Conservation (phyloP, 177 flowering plant species). For the Vitis hybrid region DNA sequence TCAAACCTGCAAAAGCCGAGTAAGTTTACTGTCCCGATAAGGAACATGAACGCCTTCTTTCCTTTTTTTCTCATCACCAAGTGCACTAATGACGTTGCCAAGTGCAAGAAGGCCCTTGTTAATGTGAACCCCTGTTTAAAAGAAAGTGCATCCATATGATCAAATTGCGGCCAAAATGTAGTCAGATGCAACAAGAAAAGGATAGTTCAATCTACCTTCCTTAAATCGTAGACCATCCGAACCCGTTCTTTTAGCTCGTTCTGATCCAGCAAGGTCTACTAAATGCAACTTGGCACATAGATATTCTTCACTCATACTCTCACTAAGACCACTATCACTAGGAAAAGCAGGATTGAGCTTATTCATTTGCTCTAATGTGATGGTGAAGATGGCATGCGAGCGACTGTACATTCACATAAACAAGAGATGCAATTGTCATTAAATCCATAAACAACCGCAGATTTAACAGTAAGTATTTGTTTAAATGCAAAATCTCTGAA, state of each 20-base stretch:
- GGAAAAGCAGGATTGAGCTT: conserved; percentile 39
- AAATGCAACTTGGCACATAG: conserved; percentile 93
- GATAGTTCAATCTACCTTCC: conserved; percentile 61
- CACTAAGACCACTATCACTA: conserved; percentile 46
- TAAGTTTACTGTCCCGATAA: conserved; percentile 97
- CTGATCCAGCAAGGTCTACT: conserved; percentile 99
- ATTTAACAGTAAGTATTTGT: background rate
- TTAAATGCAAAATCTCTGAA: background rate
- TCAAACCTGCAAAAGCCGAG: conserved; percentile 94
- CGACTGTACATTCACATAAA: conserved; percentile 52
- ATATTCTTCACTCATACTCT: conserved; percentile 75
- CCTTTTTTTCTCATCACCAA: conserved; percentile 97
- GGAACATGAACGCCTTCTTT: conserved; percentile 97
- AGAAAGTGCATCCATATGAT: background rate
- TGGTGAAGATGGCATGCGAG: conserved; percentile 99
- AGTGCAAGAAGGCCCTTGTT: conserved; percentile 98
- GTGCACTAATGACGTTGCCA: conserved; percentile 99
- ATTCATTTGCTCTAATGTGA: conserved; percentile 93
- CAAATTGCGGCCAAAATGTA: background rate
- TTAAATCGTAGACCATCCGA: conserved; percentile 99
- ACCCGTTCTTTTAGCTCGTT: conserved; percentile 97
- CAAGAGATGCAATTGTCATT: conserved; percentile 2
- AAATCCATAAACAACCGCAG: conserved; percentile 1
- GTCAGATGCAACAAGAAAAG: background rate
- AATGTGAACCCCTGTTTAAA: conserved; percentile 88